Conservation (phyloP, 306 rosid genomes). For the Lablab purpureus region DNA sequence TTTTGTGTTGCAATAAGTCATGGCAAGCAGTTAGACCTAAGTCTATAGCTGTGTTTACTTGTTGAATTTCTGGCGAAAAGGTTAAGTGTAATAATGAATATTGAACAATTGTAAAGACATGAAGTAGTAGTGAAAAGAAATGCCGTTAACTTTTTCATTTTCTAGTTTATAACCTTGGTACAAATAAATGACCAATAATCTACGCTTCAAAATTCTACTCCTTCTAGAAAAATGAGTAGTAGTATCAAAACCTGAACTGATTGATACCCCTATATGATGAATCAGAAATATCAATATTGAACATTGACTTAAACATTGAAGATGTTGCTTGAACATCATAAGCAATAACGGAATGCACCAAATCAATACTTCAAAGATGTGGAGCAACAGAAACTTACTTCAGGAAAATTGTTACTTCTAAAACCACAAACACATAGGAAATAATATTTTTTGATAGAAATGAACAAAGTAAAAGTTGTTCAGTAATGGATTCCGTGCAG, state of each 20-base stretch:
- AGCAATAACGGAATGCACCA: conserved; percentile 15
- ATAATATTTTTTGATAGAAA: not conserved
- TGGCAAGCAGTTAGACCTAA: not conserved
- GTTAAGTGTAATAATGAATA: not conserved
- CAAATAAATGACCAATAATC: conserved; percentile 16
- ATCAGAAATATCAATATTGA: conserved; percentile 9
- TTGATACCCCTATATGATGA: not conserved
- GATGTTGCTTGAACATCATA: not conserved
- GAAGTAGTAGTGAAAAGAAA: not conserved
- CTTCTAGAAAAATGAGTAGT: not conserved
- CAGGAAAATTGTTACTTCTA: not conserved
- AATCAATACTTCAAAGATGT: conserved; percentile 4
- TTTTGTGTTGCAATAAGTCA: not conserved
- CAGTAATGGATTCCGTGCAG: conserved; percentile 7
- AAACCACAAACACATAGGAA: not conserved
- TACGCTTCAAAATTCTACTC: not conserved
- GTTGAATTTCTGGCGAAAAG: not conserved
- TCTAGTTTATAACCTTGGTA: not conserved
- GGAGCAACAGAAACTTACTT: not conserved
- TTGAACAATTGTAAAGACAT: not conserved
- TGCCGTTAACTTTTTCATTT: not conserved
- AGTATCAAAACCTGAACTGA: not conserved
- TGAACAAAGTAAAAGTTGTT: not conserved
- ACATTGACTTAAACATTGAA: not conserved
- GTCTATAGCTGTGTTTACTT: not conserved